phyloP scores from a whole-genome alignment of 257 asterid species.

The Penstemon newberryi region DNA sequence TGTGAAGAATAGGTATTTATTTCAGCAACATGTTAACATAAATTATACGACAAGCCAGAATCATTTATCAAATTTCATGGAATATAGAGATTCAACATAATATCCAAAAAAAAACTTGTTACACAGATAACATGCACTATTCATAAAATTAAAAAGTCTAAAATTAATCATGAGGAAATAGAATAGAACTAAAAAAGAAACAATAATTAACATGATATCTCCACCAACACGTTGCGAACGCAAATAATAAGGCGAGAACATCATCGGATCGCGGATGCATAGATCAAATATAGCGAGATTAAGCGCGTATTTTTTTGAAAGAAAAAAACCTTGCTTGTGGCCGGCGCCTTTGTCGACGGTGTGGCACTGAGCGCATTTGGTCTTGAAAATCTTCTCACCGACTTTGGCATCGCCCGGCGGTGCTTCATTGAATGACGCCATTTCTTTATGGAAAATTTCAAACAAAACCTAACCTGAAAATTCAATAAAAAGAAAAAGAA shows the following conservation, averaged over 20 bases:
- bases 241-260: background rate
- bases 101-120: too few species aligned
- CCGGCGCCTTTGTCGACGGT: constrained; percentile 92
- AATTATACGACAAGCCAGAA: too few species aligned
- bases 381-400: constrained; percentile 87
- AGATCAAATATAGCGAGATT: constrained; percentile 8
- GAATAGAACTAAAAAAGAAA: background rate
- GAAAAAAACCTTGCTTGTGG: constrained; percentile 77
- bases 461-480: too few species aligned
- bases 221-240: background rate
- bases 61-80: too few species aligned
- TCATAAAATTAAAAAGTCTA: too few species aligned
- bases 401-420: constrained; percentile 61
- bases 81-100: too few species aligned
- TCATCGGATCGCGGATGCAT: constrained; percentile 1
- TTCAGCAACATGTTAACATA: too few species aligned
- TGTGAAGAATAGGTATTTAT: too few species aligned
- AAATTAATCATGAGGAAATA: background rate
- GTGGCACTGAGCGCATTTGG: constrained; percentile 91
- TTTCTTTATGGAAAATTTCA: constrained; percentile 5
- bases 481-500: too few species aligned
- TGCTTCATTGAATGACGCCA: constrained; percentile 78
- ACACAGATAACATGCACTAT: too few species aligned
- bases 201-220: constrained; percentile 13
- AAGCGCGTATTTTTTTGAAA: too few species aligned